These are phyloP conservation scores for Cyclocybe cylindracea DNA, from an alignment of 768 basidiomycete species.

Conservation along the genomic window DNA sequence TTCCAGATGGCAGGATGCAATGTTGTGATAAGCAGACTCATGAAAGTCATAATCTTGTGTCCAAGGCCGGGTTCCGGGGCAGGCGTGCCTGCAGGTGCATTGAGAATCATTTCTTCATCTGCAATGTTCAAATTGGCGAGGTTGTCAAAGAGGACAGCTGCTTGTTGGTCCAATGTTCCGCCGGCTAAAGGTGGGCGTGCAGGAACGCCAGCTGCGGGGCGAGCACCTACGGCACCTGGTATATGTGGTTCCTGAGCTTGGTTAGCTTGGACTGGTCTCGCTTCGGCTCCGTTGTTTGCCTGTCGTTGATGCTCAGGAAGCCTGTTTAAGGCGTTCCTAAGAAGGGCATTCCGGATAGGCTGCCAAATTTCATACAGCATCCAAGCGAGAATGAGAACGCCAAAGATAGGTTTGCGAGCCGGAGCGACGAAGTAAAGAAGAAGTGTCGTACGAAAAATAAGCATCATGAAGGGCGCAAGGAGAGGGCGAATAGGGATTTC, in stretches of 20 bases:
- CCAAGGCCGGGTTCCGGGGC: slow-evolving; percentile 45
- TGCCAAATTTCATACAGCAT: slow-evolving; percentile 78
- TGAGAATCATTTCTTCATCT: slow-evolving; percentile 53
- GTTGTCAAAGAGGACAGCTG: slow-evolving; percentile 42
- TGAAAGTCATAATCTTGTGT: slow-evolving; percentile 55
- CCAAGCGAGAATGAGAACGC: slow-evolving; percentile 65
- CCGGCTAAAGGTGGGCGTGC: slow-evolving; percentile 14
- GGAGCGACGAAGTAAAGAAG: slow-evolving; percentile 80
- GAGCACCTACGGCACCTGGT: slow-evolving; percentile 10
- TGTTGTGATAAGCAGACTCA: slow-evolving; percentile 57
- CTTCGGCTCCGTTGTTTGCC: slow-evolving; percentile 7
- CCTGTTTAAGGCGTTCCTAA: slow-evolving; percentile 35
- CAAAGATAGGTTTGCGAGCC: slow-evolving; percentile 69
- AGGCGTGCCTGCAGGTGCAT: slow-evolving; percentile 25
- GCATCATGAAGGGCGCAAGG: slow-evolving; percentile 64
- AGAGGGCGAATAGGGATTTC: slow-evolving; percentile 69
- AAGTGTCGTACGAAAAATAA: slow-evolving; percentile 66
- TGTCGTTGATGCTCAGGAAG: slow-evolving; percentile 29
- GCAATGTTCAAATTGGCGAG: slow-evolving; percentile 60
- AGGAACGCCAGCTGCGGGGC: slow-evolving; percentile 14
- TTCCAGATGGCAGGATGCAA: slow-evolving; percentile 78
- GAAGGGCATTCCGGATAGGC: slow-evolving; percentile 52
- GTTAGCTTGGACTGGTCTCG: neutral
- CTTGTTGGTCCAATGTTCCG: slow-evolving; percentile 32
- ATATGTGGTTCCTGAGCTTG: slow-evolving; percentile 5